A percentile compares a stretch with the other conserved stretches of the same genome.
These are phyloP conservation scores for Pyrus hybrid DNA, from an alignment of 331 rosid genomes.

Conservation along the genomic window DNA sequence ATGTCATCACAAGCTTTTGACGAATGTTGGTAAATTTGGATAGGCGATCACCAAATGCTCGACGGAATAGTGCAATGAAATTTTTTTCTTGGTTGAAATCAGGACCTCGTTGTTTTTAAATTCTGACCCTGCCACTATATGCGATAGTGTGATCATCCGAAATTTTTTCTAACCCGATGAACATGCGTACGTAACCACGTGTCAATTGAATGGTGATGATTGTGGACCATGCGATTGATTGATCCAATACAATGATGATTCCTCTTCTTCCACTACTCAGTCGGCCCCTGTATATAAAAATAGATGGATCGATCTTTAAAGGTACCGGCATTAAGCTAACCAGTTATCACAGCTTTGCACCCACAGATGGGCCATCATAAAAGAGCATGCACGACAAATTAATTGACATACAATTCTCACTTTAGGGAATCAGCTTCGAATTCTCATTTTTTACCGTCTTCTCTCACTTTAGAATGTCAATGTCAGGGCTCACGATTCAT, in stretches of 20 bases:
- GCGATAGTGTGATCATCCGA: neutral
- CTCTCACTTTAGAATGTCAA: neutral
- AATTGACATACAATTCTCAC: neutral
- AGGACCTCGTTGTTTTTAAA: no score
- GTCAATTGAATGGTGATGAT: neutral
- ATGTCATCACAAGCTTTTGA: no score
- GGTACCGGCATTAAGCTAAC: conserved; percentile 16
- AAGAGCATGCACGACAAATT: neutral
- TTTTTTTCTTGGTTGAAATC: no score
- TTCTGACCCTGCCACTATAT: no score
- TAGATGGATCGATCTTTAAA: neutral
- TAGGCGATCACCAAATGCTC: no score
- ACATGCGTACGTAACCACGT: neutral
- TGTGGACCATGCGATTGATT: neutral
- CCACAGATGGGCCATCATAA: neutral
- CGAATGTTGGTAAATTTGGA: no score
- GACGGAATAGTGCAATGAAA: no score
- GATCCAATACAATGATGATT: neutral
- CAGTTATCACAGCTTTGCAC: conserved; percentile 13
- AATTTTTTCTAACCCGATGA: neutral
- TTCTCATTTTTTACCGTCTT: no score
- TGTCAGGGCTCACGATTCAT: neutral
- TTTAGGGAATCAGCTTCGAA: neutral
- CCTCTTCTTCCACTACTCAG: neutral
- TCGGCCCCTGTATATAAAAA: neutral